Conservation (phyloP, 2,329 filamentous ascomycete genomes). For the Juglanconis oblonga region DNA sequence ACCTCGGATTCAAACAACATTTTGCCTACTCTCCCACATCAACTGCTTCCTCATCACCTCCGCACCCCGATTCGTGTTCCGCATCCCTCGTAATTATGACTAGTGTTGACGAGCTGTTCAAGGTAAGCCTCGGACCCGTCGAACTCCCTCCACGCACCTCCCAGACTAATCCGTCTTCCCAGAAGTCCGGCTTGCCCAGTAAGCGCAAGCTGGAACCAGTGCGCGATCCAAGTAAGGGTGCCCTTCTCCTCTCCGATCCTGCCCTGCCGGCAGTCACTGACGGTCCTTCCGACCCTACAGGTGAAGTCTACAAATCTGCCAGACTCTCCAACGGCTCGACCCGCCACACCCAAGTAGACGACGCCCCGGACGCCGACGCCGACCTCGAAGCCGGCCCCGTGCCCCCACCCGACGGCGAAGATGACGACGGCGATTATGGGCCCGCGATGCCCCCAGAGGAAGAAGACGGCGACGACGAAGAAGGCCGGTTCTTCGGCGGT, state of each 20-base stretch:
- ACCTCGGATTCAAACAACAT: neutral
- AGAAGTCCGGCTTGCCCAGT: conserved; percentile 45
- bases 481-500: conserved; percentile 92
- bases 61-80: neutral
- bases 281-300: conserved; percentile 31
- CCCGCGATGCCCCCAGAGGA: conserved; percentile 47
- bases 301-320: conserved; percentile 62
- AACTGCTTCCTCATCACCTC: neutral
- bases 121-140: conserved; percentile 34
- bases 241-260: neutral
- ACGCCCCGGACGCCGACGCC: conserved; percentile 40
- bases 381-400: conserved; percentile 49
- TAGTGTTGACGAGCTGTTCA: conserved; percentile 59
- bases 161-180: conserved; percentile 19
- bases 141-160: neutral
- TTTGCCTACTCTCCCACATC: neutral
- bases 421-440: conserved; percentile 46
- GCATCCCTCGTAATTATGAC: conserved; percentile 40
- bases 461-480: conserved; percentile 67
- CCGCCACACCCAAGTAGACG: conserved; percentile 43
- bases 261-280: neutral
- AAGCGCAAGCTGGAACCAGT: conserved; percentile 64
- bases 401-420: conserved; percentile 46
- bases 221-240: conserved; percentile 57
- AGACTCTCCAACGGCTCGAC: conserved; percentile 47